Base-by-base conservation (phyloP, 129 eudicot species). In the Saussurea involucrata region DNA sequence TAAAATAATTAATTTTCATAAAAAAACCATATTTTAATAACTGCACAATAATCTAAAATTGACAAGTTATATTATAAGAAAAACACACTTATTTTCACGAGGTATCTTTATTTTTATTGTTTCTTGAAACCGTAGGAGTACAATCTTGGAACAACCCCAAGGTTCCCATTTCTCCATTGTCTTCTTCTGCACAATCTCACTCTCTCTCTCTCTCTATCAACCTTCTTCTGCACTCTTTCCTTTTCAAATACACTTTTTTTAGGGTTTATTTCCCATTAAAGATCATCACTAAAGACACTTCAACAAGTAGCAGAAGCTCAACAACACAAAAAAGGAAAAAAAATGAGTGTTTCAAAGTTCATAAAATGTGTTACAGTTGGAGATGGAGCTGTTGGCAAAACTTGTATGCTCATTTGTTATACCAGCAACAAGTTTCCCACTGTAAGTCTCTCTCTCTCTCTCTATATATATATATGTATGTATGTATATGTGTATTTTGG, bases 361-460 rank as follows among this genome's bases (percentile, higher is more conserved):
- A 95, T 95, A 10, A 95, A 95, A 88, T 95, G 99, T 84, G 97
- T 95, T 1, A 92, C 97, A 32, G 99, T 95, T 68, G 99, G 99
- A 63, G 99, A 95, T 85, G 99, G 99, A 69, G 99, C 99, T 90
- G 99, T 95, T 81, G 99, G 99, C 18, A 95, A 95, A 61, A 95
- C 99, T 73, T 95, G 99, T 81, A 92, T 95, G 99, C 99, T 95
- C 87, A 92, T 95, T 61, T 95, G 99, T 70, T 95, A 95, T 66
- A 95, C 99, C 60, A 95, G 97, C 75, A 95, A 95, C 92, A 95
- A 92, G 85, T 95, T 95, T 53, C 99, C 99, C 24, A 91, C 97
- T 80, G 99, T 95, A 72, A 91, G 90, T 80, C 42, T 72, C 46
- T 58, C 21, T 36, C 20, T 61, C 28, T 27, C 61, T 57, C 2